phyloP scores from a whole-genome alignment of 116 monocot genomes.

The Thalassia testudinum region DNA sequence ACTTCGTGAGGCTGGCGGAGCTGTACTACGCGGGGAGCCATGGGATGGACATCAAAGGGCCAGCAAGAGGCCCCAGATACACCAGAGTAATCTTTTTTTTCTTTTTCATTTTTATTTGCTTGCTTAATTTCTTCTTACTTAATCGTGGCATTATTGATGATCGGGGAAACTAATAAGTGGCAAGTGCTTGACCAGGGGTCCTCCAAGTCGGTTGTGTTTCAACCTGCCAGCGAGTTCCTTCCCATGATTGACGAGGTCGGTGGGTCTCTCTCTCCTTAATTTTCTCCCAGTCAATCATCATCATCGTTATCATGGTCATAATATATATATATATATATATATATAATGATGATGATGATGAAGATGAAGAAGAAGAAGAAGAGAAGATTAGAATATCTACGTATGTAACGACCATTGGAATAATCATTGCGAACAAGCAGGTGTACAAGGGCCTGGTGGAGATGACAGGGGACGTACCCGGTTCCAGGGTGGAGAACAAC shows the following conservation, averaged over 20 bases:
- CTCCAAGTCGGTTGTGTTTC: conserved; percentile 59
- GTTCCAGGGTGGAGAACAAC: conserved; percentile 58
- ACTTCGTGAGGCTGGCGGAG: too few relatives aligned
- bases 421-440: too few relatives aligned
- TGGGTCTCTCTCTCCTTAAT: background rate
- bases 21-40: too few relatives aligned
- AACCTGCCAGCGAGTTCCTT: too few relatives aligned
- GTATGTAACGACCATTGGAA: too few relatives aligned
- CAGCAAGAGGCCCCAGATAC: too few relatives aligned
- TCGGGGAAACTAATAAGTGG: conserved; percentile 17
- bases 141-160: background rate
- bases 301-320: background rate
- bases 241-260: conserved; percentile 35
- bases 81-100: too few relatives aligned
- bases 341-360: background rate
- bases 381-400: too few relatives aligned
- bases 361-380: too few relatives aligned
- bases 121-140: background rate
- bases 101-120: too few relatives aligned
- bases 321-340: too few relatives aligned
- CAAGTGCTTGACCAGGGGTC: conserved; percentile 51
- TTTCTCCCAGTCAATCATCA: background rate
- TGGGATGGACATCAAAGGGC: too few relatives aligned
- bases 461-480: conserved; percentile 22
- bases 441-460: conserved; percentile 28